These are phyloP conservation scores for Ceratobasidium sp. DNA, from an alignment of 1,284 basidiomycete species.

Conservation along the genomic window DNA sequence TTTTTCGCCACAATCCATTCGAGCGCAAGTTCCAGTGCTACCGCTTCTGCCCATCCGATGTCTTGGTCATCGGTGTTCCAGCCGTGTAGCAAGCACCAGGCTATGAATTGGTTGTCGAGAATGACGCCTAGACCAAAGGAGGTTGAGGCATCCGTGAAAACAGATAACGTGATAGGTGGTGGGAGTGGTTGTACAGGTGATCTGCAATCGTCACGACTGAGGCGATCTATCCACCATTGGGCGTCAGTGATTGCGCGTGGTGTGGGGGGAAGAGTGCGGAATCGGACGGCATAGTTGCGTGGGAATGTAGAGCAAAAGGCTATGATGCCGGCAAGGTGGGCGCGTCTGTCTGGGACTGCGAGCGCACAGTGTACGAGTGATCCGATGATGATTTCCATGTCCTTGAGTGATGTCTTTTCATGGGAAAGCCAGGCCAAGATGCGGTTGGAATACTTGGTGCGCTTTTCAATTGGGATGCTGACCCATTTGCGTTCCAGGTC, in stretches of 20 bases:
- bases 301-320: constrained; percentile 16
- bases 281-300: neutral
- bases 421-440: neutral
- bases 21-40: constrained; percentile 56
- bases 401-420: neutral
- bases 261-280: neutral
- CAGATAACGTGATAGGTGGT: constrained; percentile 47
- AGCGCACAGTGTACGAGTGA: constrained; percentile 36
- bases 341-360: neutral
- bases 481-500: neutral
- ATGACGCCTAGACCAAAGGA: constrained; percentile 57
- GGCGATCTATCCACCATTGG: constrained; percentile 19
- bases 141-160: constrained; percentile 56
- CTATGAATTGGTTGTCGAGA: constrained; percentile 52
- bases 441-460: constrained; percentile 21
- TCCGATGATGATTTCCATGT: constrained; percentile 18
- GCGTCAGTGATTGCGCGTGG: neutral
- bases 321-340: neutral
- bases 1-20: constrained; percentile 30
- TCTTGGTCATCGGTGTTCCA: constrained; percentile 53
- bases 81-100: constrained; percentile 53
- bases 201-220: neutral
- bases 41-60: constrained; percentile 60
- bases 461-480: constrained; percentile 28
- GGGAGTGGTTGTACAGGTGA: neutral